Conservation (phyloP, 2,329 filamentous ascomycete genomes). For the Metarhizium robertsii region DNA sequence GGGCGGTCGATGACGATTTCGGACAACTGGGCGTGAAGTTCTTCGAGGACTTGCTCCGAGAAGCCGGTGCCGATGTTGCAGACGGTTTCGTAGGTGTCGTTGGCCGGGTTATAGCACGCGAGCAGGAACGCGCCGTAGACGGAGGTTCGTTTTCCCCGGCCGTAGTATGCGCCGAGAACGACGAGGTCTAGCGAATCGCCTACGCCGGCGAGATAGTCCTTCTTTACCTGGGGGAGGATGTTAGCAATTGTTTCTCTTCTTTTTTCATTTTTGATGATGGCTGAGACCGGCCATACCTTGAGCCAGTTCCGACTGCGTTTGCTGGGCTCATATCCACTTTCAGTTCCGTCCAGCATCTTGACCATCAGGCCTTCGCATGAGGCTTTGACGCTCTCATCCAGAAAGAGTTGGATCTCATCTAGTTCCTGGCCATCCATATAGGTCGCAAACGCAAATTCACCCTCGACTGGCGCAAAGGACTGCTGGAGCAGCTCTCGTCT, state of each 20-base stretch:
- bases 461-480: slow-evolving; percentile 70
- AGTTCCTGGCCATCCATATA: slow-evolving; percentile 80
- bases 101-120: slow-evolving; percentile 77
- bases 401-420: slow-evolving; percentile 83
- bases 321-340: slow-evolving; percentile 92
- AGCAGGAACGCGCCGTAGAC: slow-evolving; percentile 94
- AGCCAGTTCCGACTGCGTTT: slow-evolving; percentile 97
- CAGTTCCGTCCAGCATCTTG: slow-evolving; percentile 92
- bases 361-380: slow-evolving; percentile 98
- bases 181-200: slow-evolving; percentile 96
- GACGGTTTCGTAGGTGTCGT: slow-evolving; percentile 83
- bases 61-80: slow-evolving; percentile 99
- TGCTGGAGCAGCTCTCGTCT: slow-evolving; percentile 65
- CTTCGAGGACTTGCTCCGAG: slow-evolving; percentile 86
- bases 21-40: slow-evolving; percentile 67
- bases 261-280: too few relatives aligned
- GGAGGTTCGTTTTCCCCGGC: slow-evolving; percentile 89
- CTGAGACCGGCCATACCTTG: slow-evolving; percentile 48
- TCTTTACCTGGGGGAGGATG: slow-evolving; percentile 63
- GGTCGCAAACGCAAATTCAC: slow-evolving; percentile 86
- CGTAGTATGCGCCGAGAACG: slow-evolving; percentile 87
- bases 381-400: slow-evolving; percentile 92
- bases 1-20: slow-evolving; percentile 75
- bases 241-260: not conserved
- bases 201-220: slow-evolving; percentile 89